Base-by-base conservation (phyloP, 2,329 filamentous ascomycete species). In the Apiospora kogelbergensis region DNA sequence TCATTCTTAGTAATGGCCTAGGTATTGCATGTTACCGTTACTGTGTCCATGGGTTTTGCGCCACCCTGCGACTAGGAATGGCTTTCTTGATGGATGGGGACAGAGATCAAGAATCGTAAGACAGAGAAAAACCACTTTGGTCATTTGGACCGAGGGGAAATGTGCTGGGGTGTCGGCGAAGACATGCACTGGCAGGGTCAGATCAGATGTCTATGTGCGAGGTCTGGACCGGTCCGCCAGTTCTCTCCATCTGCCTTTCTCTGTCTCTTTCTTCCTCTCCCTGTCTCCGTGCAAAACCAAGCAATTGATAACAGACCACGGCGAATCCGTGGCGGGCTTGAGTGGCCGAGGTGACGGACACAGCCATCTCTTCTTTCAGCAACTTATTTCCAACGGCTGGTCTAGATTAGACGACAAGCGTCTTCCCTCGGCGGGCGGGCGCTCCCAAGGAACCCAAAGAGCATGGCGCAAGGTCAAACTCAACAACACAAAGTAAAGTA, bases 1-100 rank as follows among this genome's bases (percentile, higher is more conserved):
- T 75, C 73, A 76, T 76, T 46, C 48, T 66, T 69, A n/a, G 65
- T 66, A 46, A 66, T 42, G 24, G 40, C 26, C 48, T 13, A 20
- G 63, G 48, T 33, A 24, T 57, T 11, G 11, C 63, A 42, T 17
- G 37, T 17, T 65, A 42, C 63, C 17, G 37, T 65, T 44, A 64
- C 41, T 64, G 63, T 33, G 30, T 33, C 26, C n/a, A 60, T 60
- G 53, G 53, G 6, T 60, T 60, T 37, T 60, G 30, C 53, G 53
- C 53, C 53, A 60, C 53, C 15, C 53, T 3, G 6, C 53, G 3
- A 9, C 17, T 60, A 33, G 53, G 4, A 30, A 57, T 26, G 17
- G 26, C 7, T 37, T 37, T 60, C 20, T 10, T 30, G 53, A 60
- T 9, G 30, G 53, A 60, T 57, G 53, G 53, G 30, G 53, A 37